These are phyloP conservation scores for Tuber calosporum DNA, from an alignment of 495 filamentous ascomycete genomes.

Conservation along the genomic window DNA sequence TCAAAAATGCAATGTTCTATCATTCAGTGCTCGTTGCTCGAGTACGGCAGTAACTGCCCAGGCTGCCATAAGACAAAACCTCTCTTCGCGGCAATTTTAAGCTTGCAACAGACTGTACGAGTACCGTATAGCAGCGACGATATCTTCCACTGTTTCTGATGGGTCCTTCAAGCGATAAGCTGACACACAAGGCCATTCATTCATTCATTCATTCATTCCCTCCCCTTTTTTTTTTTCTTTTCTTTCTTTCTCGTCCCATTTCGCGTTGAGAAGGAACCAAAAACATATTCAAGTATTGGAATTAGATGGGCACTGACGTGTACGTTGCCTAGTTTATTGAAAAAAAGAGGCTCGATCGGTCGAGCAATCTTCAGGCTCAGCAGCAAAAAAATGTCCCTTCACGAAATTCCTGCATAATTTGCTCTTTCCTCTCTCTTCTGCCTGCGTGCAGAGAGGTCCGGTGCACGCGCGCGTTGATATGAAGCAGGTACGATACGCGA, in stretches of 20 bases:
- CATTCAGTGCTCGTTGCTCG: too few relatives aligned
- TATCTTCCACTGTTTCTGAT: not conserved
- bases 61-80: not conserved
- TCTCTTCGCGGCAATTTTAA: not conserved
- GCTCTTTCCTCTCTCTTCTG: not conserved
- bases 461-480: conserved; percentile 17
- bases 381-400: not conserved
- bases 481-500: conserved; percentile 21
- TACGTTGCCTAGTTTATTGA: not conserved
- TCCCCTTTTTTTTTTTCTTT: not conserved
- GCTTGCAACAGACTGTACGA: not conserved
- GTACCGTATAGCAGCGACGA: too few relatives aligned
- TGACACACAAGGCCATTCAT: not conserved
- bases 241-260: not conserved
- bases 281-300: not conserved
- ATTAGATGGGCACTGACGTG: not conserved
- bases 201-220: too few relatives aligned
- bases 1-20: not conserved
- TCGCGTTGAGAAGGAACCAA: not conserved
- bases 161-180: not conserved
- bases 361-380: not conserved
- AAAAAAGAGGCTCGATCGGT: not conserved
- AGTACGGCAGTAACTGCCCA: not conserved
- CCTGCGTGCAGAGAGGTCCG: not conserved
- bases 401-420: not conserved